Conservation (phyloP, 1,139 yeast species). For the Hansenula lynferdii region DNA sequence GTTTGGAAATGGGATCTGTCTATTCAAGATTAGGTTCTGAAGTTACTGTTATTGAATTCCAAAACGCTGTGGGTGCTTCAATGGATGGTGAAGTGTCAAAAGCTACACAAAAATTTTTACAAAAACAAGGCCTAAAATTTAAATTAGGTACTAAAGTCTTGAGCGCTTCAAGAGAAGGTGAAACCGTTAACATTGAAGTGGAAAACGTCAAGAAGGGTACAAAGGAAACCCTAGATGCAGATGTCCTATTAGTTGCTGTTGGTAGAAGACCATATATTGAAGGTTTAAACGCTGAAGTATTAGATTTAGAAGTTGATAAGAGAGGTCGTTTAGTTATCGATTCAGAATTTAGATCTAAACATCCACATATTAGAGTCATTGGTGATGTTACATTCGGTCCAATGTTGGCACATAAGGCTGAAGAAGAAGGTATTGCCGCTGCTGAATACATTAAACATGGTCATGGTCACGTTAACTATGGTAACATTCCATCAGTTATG, state of each 20-base stretch:
- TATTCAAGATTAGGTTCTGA: slow-evolving; percentile 94
- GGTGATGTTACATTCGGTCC: slow-evolving; percentile 99
- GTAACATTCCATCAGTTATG: slow-evolving; percentile 97
- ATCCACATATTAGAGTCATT: slow-evolving; percentile 90
- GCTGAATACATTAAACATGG: slow-evolving; percentile 92
- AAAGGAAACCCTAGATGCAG: slow-evolving; percentile 77
- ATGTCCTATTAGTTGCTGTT: slow-evolving; percentile 91
- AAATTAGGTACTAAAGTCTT: slow-evolving; percentile 90
- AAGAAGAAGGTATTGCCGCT: slow-evolving; percentile 99
- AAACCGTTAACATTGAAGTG: slow-evolving; percentile 76
- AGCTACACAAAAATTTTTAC: slow-evolving; percentile 79
- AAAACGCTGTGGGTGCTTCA: slow-evolving; percentile 86
- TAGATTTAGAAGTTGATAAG: slow-evolving; percentile 88
- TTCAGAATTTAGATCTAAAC: slow-evolving; percentile 87
- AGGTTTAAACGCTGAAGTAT: slow-evolving; percentile 82
- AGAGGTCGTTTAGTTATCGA: slow-evolving; percentile 93
- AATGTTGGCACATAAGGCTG: slow-evolving; percentile 99
- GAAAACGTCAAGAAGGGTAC: slow-evolving; percentile 89
- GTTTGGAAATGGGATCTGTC: slow-evolving; percentile 98
- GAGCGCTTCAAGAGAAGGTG: slow-evolving; percentile 85
- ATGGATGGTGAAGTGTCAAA: slow-evolving; percentile 97
- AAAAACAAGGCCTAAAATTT: slow-evolving; percentile 94
- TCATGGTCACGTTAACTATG: slow-evolving; percentile 97
- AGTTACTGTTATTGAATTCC: slow-evolving; percentile 93
- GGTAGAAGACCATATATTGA: slow-evolving; percentile 98